Evolutionary conservation across 192 early-diverging fungal species (phyloP).

Genomic region (Umbelopsis vinacea): DNA sequence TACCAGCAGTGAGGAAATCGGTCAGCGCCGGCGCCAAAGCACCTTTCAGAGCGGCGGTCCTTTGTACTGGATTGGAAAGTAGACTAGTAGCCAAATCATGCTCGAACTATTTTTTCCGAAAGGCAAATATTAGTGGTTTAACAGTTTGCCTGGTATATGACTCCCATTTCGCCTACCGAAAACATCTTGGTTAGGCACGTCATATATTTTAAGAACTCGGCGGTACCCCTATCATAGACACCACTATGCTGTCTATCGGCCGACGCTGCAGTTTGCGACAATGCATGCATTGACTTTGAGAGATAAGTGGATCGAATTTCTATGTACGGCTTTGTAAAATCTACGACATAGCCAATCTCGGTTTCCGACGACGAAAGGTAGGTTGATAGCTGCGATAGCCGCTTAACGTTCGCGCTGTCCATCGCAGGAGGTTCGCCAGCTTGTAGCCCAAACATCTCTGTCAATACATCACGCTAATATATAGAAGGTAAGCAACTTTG

Average conservation of each 20-base stretch:
- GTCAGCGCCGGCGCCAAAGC: constrained; percentile 54
- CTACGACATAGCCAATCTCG: constrained; percentile 52
- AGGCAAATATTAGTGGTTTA: background rate
- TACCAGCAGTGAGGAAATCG: constrained; percentile 55
- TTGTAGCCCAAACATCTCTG: background rate
- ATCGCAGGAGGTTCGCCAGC: background rate
- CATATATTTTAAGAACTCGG: constrained; percentile 64
- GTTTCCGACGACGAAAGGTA: constrained; percentile 51
- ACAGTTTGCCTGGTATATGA: background rate
- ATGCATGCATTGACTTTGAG: constrained; percentile 54
- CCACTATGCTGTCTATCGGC: constrained; percentile 54
- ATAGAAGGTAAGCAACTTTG: too few species aligned
- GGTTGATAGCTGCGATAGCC: constrained; percentile 49
- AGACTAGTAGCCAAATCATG: constrained; percentile 61
- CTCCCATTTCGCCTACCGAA: constrained; percentile 50
- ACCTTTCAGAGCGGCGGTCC: constrained; percentile 46
- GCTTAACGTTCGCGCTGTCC: constrained; percentile 30
- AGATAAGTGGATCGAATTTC: constrained; percentile 72
- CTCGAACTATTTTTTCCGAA: constrained; percentile 54
- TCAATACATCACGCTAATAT: background rate
- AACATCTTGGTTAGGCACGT: constrained; percentile 62
- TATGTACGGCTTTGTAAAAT: constrained; percentile 65
- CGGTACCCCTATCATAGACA: constrained; percentile 63
- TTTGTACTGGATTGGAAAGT: constrained; percentile 55
- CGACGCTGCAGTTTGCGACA: constrained; percentile 50